phyloP scores from a whole-genome alignment of 257 asterid genomes.

The Agastache rugosa region DNA sequence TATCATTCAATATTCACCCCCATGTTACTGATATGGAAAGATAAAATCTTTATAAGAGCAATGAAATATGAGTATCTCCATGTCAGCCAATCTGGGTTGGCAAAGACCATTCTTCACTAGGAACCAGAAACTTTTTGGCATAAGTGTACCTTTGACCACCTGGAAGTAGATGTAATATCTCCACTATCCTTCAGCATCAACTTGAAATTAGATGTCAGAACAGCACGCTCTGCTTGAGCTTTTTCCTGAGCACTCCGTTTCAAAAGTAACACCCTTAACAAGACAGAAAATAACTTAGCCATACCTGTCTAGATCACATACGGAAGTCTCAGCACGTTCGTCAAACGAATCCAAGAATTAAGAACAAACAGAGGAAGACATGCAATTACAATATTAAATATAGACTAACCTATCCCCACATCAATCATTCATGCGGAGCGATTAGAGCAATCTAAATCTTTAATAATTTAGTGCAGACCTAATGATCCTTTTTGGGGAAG shows the following conservation, averaged over 20 bases:
- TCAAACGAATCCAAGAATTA: slow-evolving; percentile 21
- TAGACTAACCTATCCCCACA: neutral
- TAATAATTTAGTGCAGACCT: neutral
- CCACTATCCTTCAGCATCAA: slow-evolving; percentile 80
- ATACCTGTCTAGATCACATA: slow-evolving; percentile 22
- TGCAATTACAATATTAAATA: slow-evolving; percentile 13
- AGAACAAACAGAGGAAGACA: neutral
- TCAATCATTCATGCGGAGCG: neutral
- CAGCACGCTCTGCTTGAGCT: slow-evolving; percentile 80
- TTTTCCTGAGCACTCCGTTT: slow-evolving; percentile 81
- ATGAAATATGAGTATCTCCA: slow-evolving; percentile 26
- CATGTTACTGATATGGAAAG: neutral
- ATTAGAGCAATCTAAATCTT: neutral
- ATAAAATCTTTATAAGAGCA: neutral
- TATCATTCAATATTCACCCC: slow-evolving; percentile 1
- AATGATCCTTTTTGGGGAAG: neutral
- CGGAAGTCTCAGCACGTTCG: slow-evolving; percentile 23
- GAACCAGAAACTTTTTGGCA: slow-evolving; percentile 41
- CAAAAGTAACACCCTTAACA: slow-evolving; percentile 71
- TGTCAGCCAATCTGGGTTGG: neutral
- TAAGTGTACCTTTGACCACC: slow-evolving; percentile 90
- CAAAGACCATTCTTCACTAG: slow-evolving; percentile 48
- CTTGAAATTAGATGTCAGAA: slow-evolving; percentile 69
- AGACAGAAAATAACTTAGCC: slow-evolving; percentile 36
- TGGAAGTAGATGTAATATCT: slow-evolving; percentile 67